Conservation (phyloP, 2,329 filamentous ascomycete species). For the Chrysoporthe cubensis region DNA sequence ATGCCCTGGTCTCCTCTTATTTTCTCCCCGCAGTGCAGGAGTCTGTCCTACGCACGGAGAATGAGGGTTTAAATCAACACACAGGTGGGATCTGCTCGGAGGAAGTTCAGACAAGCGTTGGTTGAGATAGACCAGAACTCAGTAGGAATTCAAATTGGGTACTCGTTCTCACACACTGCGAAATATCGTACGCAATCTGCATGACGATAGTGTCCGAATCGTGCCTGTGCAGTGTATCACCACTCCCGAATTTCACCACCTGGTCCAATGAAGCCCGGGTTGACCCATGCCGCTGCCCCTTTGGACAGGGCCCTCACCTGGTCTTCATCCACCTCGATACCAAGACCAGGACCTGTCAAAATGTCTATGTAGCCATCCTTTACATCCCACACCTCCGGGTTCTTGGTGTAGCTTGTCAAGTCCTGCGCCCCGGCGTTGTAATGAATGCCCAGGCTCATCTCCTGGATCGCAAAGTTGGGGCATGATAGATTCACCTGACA, state of each 20-base stretch:
- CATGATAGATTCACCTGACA: conserved; percentile 61
- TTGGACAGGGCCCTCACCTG: conserved; percentile 57
- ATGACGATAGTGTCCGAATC: not conserved
- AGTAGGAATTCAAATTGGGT: too few relatives aligned
- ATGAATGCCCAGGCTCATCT: conserved; percentile 72
- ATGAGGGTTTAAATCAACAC: too few relatives aligned
- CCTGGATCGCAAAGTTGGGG: conserved; percentile 66
- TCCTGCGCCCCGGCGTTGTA: conserved; percentile 66
- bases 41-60: too few relatives aligned
- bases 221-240: conserved; percentile 43
- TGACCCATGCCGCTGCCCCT: conserved; percentile 58
- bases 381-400: conserved; percentile 62
- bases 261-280: conserved; percentile 65
- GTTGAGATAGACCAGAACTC: too few relatives aligned
- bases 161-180: not conserved
- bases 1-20: too few relatives aligned
- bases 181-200: not conserved
- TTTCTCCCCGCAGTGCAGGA: too few relatives aligned
- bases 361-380: conserved; percentile 60
- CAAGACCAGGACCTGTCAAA: conserved; percentile 56
- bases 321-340: conserved; percentile 67
- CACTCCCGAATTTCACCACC: conserved; percentile 68
- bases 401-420: conserved; percentile 61
- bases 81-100: too few relatives aligned
- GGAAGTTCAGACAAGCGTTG: too few relatives aligned